Percentiles rank a stretch among this genome's conserved stretches.
phyloP scores from a whole-genome alignment of 768 basidiomycete species.

The Naganishia vaughanmartiniae region DNA sequence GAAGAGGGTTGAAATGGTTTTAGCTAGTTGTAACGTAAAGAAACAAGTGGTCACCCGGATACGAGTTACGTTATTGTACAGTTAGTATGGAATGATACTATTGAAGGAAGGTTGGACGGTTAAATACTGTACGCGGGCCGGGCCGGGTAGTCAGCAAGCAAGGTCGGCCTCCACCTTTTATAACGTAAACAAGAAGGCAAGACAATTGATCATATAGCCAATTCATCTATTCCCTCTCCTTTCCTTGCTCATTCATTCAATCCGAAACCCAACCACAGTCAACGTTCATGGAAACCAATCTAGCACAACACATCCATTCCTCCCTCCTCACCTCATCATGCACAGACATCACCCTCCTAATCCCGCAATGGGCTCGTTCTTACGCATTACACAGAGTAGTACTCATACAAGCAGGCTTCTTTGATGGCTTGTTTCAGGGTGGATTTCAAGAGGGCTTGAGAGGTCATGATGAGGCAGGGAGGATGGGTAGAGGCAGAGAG shows the following conservation, averaged over 20 bases:
- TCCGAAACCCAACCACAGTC: neutral
- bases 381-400: slow-evolving; percentile 82
- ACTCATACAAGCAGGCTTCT: slow-evolving; percentile 84
- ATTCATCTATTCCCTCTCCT: too few species aligned
- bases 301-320: slow-evolving; percentile 63
- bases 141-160: too few species aligned
- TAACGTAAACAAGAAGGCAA: too few species aligned
- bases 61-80: too few species aligned
- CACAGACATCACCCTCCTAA: slow-evolving; percentile 71
- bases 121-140: too few species aligned
- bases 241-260: neutral
- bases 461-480: slow-evolving; percentile 33
- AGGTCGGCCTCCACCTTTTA: too few species aligned
- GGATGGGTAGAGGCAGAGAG: slow-evolving; percentile 45
- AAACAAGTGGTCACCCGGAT: too few species aligned
- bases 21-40: too few species aligned
- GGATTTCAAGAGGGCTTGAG: slow-evolving; percentile 41
- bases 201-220: too few species aligned
- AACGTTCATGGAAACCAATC: neutral
- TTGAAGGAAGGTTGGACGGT: too few species aligned
- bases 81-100: too few species aligned
- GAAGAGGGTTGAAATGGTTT: too few species aligned
- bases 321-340: slow-evolving; percentile 70
- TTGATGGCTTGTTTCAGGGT: slow-evolving; percentile 75
- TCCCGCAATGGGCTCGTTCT: slow-evolving; percentile 69